Conservation (phyloP, 768 basidiomycete genomes). For the Amanita rubescens region DNA sequence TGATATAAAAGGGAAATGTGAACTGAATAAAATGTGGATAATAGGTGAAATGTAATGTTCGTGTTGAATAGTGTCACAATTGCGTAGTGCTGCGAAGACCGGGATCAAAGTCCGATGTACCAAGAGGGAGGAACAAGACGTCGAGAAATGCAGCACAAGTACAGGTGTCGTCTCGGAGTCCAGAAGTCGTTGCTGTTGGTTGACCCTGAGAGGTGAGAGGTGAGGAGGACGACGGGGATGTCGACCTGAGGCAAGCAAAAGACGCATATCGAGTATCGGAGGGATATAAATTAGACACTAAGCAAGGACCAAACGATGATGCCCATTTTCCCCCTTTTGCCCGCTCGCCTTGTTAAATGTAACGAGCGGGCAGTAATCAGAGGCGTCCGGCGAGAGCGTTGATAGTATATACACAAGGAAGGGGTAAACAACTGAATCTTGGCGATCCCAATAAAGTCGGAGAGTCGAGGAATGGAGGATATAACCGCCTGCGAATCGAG, state of each 20-base stretch:
- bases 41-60: constrained; percentile 7
- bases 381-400: constrained; percentile 7
- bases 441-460: constrained; percentile 5
- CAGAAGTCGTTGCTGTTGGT: not conserved
- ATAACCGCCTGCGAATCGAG: constrained; percentile 6
- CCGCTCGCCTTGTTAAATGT: constrained; percentile 9
- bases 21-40: constrained; percentile 1
- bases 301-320: constrained; percentile 9
- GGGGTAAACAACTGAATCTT: constrained; percentile 2
- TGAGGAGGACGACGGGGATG: not conserved
- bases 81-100: constrained; percentile 1
- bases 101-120: not conserved
- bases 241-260: constrained; percentile 5
- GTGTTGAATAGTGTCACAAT: constrained; percentile 5
- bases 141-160: constrained; percentile 5
- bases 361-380: constrained; percentile 1
- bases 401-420: constrained; percentile 4
- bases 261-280: constrained; percentile 2
- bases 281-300: constrained; percentile 8
- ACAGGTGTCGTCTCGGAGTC: constrained; percentile 2
- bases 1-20: constrained; percentile 1
- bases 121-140: constrained; percentile 1
- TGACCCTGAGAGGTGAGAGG: not conserved
- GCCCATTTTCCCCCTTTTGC: constrained; percentile 5
- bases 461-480: not conserved